Percentiles rank a stretch among this genome's conserved stretches.
Evolutionary conservation across 1,139 yeast species (phyloP).

Genomic region (Wickerhamiella infanticola): DNA sequence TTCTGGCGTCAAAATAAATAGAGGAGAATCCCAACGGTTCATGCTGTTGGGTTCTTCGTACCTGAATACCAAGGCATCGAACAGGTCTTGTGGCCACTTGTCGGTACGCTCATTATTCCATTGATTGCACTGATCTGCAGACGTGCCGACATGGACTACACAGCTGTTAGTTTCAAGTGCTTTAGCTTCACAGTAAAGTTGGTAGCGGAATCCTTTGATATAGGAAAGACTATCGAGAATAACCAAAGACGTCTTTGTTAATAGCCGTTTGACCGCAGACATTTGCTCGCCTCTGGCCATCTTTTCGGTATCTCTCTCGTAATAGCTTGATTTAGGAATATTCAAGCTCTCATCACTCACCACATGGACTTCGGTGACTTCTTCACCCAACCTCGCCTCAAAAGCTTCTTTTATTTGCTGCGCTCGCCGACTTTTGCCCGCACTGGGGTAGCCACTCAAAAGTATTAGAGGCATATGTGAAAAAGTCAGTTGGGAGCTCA

Average conservation of each 20-base stretch:
- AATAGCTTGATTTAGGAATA: conserved; percentile 50
- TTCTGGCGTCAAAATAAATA: conserved; percentile 52
- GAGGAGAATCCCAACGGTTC: conserved; percentile 89
- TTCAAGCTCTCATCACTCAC: conserved; percentile 71
- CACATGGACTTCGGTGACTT: conserved; percentile 41
- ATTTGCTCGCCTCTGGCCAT: conserved; percentile 71
- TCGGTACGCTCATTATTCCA: conserved; percentile 37
- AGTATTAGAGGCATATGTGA: conserved; percentile 63
- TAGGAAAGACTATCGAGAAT: conserved; percentile 76
- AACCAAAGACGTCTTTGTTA: conserved; percentile 55
- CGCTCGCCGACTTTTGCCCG: conserved; percentile 76
- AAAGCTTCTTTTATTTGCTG: conserved; percentile 34
- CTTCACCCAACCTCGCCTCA: conserved; percentile 37
- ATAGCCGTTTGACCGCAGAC: conserved; percentile 74
- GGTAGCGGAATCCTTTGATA: conserved; percentile 92
- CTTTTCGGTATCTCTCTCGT: conserved; percentile 42
- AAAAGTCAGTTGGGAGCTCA: too few relatives aligned
- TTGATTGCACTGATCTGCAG: conserved; percentile 41
- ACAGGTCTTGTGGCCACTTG: conserved; percentile 54
- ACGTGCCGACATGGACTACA: conserved; percentile 62
- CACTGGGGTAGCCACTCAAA: conserved; percentile 70
- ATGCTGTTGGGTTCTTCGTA: conserved; percentile 87
- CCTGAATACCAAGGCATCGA: conserved; percentile 61
- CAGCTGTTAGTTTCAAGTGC: conserved; percentile 71
- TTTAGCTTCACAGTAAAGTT: conserved; percentile 84